phyloP scores from a whole-genome alignment of 805 yeast species.

The Wickerhamomyces rabaulensis region DNA sequence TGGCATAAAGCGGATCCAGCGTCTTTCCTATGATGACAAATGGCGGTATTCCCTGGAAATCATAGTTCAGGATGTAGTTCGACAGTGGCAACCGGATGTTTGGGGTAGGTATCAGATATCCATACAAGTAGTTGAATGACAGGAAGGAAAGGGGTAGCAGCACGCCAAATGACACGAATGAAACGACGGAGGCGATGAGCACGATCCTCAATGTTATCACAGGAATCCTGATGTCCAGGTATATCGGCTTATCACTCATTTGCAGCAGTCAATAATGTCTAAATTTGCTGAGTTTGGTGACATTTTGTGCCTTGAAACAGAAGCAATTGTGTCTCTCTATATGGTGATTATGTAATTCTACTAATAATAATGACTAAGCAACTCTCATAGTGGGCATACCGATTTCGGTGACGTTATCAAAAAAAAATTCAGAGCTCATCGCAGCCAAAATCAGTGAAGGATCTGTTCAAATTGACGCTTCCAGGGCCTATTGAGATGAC shows the following conservation, averaged over 20 bases:
- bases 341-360: neutral
- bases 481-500: constrained; percentile 3
- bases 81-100: constrained; percentile 16
- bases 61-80: constrained; percentile 18
- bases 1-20: constrained; percentile 12
- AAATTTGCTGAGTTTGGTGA: neutral
- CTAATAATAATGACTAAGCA: neutral
- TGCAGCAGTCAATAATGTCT: neutral
- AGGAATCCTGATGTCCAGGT: constrained; percentile 18
- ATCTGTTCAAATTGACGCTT: neutral
- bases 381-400: neutral
- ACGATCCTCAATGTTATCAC: constrained; percentile 19
- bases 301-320: neutral
- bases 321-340: neutral
- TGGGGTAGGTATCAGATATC: constrained; percentile 19
- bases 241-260: constrained; percentile 2
- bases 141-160: constrained; percentile 19
- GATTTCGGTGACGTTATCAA: neutral
- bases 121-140: constrained; percentile 23
- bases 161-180: constrained; percentile 9
- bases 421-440: neutral
- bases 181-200: constrained; percentile 11
- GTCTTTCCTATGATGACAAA: constrained; percentile 17
- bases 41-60: constrained; percentile 15
- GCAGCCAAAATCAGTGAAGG: neutral